Evolutionary conservation across 768 basidiomycete species (phyloP), one percentile per base, ranked within the genome.

Genomic region (Daedalea quercina): DNA sequence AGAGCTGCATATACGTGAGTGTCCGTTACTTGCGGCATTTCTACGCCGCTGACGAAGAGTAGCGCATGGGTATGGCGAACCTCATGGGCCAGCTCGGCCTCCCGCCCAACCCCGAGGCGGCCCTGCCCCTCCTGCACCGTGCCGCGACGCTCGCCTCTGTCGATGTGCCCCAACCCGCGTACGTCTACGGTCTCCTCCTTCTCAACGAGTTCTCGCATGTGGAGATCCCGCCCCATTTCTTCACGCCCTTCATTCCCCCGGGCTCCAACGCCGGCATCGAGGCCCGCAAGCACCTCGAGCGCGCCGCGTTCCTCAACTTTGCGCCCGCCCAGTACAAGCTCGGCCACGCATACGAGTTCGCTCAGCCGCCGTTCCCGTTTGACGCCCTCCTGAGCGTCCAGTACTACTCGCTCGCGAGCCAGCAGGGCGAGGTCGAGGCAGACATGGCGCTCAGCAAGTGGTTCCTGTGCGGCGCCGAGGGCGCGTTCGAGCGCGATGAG

Each of bases 361-460:
- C 94, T 1, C 76, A 82, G 9, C 76, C 90, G 0, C 87, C 89
- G 11, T 91, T 87, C 72, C 76, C 83, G 0, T 96, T 92, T 67
- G 94, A 97, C 64, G 84, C 95, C 0, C 74, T 96, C 15, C 72
- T 95, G 33, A 87, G 84, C 49, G 93, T 98, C 22, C 90, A 94
- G 65, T 97, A 91, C 65, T 97, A 97, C 68, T 77, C 75, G 8
- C 73, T 88, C 15, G 91, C 90, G 0, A 85, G 83, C 53, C 87
- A 95, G 69, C 81, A 87, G 54, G 90, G 90, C 37, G 92, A 96
- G 68, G 76, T 80, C 24, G 94, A 97, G 66, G 95, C 95, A 0
- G 93, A 98, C 65, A 94, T 97, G 93, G 94, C 93, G 2, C 76
- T 97, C 51, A 85, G 82, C 67, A 97, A 96, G 70, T 98, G 95